Percentiles rank a stretch among this genome's conserved stretches.
phyloP scores from a whole-genome alignment of 2,329 filamentous ascomycete species.

The Nemania diffusa region DNA sequence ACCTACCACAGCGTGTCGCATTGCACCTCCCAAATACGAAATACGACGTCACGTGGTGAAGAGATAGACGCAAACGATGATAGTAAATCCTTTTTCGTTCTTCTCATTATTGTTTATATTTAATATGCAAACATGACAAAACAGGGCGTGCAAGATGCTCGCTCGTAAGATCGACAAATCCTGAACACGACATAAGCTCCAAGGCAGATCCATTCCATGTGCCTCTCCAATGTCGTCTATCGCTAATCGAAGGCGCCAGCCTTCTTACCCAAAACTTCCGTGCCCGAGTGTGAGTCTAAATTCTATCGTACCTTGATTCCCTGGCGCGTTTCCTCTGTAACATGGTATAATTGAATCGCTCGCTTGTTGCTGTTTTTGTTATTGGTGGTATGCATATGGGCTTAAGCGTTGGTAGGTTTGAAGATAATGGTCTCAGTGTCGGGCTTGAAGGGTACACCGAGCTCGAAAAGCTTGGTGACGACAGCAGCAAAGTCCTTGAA shows the following conservation, averaged over 20 bases:
- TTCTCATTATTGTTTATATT: slow-evolving; percentile 18
- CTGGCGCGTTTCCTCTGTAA: slow-evolving; percentile 25
- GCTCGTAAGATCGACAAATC: slow-evolving; percentile 14
- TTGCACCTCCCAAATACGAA: not conserved
- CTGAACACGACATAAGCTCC: slow-evolving; percentile 2
- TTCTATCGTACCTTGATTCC: slow-evolving; percentile 20
- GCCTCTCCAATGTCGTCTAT: not conserved
- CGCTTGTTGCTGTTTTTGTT: slow-evolving; percentile 17
- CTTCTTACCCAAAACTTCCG: not conserved
- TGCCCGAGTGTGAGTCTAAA: slow-evolving; percentile 36
- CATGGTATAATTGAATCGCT: slow-evolving; percentile 35
- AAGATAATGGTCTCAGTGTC: slow-evolving; percentile 70
- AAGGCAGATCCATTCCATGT: not conserved
- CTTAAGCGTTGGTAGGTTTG: slow-evolving; percentile 64
- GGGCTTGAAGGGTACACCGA: slow-evolving; percentile 87
- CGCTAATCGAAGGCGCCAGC: not conserved
- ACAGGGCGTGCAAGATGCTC: not conserved
- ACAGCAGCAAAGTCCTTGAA: slow-evolving; percentile 91
- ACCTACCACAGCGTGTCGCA: too few relatives aligned
- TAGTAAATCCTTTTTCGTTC: not conserved
- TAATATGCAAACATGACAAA: slow-evolving; percentile 9
- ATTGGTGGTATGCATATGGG: slow-evolving; percentile 33
- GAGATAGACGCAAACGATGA: not conserved
- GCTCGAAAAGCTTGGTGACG: slow-evolving; percentile 86
- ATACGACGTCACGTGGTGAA: not conserved